A percentile compares a stretch with the other conserved stretches of the same genome.
Evolutionary conservation across 306 rosid species (phyloP).

Genomic region (Sesbania bispinosa): DNA sequence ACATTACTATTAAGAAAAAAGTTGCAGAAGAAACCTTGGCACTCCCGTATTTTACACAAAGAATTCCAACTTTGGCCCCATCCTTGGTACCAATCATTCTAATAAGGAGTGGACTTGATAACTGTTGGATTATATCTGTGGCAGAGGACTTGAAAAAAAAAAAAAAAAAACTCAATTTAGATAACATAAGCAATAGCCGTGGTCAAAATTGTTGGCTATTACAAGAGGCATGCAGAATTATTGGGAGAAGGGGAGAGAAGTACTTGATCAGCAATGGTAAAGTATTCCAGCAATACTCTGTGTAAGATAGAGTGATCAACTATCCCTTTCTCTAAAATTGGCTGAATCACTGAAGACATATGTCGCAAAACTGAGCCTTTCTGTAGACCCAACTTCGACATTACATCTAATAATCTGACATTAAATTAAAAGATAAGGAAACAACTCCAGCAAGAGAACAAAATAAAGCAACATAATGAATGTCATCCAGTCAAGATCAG

Average conservation of each 20-base stretch:
- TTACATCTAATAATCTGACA: conserved; percentile 68
- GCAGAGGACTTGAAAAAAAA: conserved; percentile 77
- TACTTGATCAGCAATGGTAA: conserved; percentile 84
- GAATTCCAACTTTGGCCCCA: conserved; percentile 80
- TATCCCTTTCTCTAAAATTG: conserved; percentile 94
- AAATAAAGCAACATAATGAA: not conserved
- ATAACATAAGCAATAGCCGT: conserved; percentile 15
- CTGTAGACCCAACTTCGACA: conserved; percentile 69
- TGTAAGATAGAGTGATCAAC: conserved; percentile 91
- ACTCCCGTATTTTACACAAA: conserved; percentile 86
- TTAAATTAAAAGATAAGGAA: conserved; percentile 8
- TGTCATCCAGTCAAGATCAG: not conserved
- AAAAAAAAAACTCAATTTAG: conserved; percentile 43
- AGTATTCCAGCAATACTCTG: conserved; percentile 69
- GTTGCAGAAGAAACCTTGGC: conserved; percentile 61
- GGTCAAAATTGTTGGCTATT: conserved; percentile 5
- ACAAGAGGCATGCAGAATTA: conserved; percentile 8
- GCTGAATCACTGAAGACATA: conserved; percentile 75
- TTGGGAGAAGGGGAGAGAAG: not conserved
- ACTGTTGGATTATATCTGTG: conserved; percentile 71
- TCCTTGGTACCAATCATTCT: conserved; percentile 81
- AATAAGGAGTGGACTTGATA: conserved; percentile 76
- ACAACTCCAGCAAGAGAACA: not conserved
- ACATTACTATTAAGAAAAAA: conserved; percentile 6
- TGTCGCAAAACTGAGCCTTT: conserved; percentile 76